Percentiles rank a stretch among this genome's conserved stretches.
Conservation (phyloP, 129 eudicot genomes). For the Centrapalus pauciflorus region DNA sequence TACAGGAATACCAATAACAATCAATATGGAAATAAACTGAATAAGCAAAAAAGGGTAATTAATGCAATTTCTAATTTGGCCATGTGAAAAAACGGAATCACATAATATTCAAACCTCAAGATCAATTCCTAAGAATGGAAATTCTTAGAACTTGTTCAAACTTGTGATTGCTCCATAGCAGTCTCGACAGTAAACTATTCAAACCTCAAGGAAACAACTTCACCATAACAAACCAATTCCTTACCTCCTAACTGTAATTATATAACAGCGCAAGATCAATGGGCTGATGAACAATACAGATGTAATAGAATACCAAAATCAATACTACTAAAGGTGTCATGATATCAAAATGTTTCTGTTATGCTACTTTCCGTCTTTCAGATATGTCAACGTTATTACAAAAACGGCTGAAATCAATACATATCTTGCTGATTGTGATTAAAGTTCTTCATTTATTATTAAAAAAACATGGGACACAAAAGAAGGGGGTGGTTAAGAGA, state of each 20-base stretch:
- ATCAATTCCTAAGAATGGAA: too few species aligned
- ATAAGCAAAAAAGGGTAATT: neutral
- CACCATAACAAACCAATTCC: neutral
- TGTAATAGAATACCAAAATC: neutral
- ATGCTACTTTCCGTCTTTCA: neutral
- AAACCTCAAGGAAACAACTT: neutral
- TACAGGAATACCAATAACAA: neutral
- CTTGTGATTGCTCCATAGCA: too few species aligned
- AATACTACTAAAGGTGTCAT: too few species aligned
- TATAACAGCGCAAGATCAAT: neutral
- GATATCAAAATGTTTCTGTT: neutral
- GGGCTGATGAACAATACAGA: neutral
- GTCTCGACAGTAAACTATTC: neutral
- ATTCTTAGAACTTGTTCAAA: neutral
- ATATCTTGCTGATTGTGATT: neutral
- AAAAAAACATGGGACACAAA: too few species aligned
- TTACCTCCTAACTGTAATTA: neutral
- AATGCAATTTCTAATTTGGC: neutral
- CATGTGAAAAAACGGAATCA: neutral
- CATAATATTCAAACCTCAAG: neutral
- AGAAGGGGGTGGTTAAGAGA: too few species aligned
- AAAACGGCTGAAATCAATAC: neutral
- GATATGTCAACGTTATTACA: neutral
- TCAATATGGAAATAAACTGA: neutral
- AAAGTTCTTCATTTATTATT: too few species aligned